Base-by-base conservation (phyloP, 352 stramenopile genomes). In the Hyaloperonospora brassicae region DNA sequence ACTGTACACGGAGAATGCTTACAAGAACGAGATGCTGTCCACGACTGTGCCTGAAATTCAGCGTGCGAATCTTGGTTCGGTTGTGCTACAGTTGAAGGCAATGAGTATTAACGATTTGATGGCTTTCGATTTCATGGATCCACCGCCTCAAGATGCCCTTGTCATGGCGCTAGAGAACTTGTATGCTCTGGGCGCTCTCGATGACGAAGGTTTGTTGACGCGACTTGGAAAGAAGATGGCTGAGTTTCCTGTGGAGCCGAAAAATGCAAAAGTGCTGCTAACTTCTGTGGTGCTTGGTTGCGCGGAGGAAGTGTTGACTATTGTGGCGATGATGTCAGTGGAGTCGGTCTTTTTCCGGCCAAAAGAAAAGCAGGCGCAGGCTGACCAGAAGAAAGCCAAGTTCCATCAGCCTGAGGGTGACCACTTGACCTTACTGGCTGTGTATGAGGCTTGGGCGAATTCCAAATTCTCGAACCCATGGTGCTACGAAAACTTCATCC, bases 81-180 rank as follows among this genome's bases (percentile, higher is more conserved):
- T 99, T 31, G 97, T 99, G 35, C 74, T 99, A 45, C 95, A 99
- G 68, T 72, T 99, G 6, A 99, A 99, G 72, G 96, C 97, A 1
- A 99, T 99, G 97, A 96, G 96, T 36, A 99, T 99, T 62, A 98
- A 99, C 59, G 96, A 99, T 66, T 72, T 99, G 13, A 77, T 99
- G 49, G 78, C 80, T 22, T 99, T 99, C 70, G 97, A 99, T 70
- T 99, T 99, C 55, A 99, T 99, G 93, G 96, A 99, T 64, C 96
- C 96, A 21, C 97, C 97, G 4, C 93, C 97, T 17, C 79, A 98
- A 39, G 90, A 98, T 54, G 98, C 96, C 27, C 72, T 99, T 14
- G 87, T 99, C 2, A 95, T 91, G 52, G 96, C 97, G 6, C 93
- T 99, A 43, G 95, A 99, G 67, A 95, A 89, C n/a, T 74, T 99